Evolutionary conservation across 768 basidiomycete genomes (phyloP), one percentile per base, ranked within the genome.

Genomic region (Basidioascus undulatus): DNA sequence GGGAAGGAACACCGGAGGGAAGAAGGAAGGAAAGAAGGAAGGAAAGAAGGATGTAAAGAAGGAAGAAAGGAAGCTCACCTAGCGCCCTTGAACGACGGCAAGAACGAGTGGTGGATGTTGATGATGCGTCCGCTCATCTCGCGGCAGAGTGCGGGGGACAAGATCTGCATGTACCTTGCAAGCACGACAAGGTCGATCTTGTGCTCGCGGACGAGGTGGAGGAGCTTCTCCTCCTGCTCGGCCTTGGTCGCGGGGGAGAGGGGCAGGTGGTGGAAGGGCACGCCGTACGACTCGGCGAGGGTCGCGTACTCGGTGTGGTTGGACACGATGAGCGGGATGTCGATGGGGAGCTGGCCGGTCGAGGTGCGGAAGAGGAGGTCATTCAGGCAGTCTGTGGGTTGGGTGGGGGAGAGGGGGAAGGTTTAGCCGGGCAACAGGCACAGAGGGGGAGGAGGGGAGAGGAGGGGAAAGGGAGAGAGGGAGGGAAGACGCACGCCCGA

Each of bases 321-420:
- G 5, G 38, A 39, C 9, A 39, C 38, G 15, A 39, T 39, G 24
- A 30, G 25, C 15, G 38, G 18, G 18, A 39, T 30, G 24, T 26
- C 10, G 24, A 39, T 28, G 24, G 38, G 38, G 5, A 39, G 18
- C 20, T 39, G 38, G 20, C 24, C 23, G 15, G 24, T 39, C 15
- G 38, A 39, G 5, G 21, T 9, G 10, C 38, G 24, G 26, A 39
- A 39, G 24, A 39, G 27, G 6, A 39, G 24, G 27, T 39, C 38
- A 27, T 39, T 39, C 5, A 39, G 38, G 28, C 38, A 39, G 18
- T 39, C n/a, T n/a, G n/a, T n/a, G n/a, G n/a, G n/a, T n/a, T n/a
- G n/a, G n/a, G n/a, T n/a, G n/a, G n/a, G n/a, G n/a, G n/a, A n/a
- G n/a, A n/a, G n/a, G n/a, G n/a, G n/a, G n/a, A n/a, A n/a, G n/a